These are phyloP conservation scores for Candida piceae DNA, from an alignment of 805 yeast genomes.

Conservation along the genomic window DNA sequence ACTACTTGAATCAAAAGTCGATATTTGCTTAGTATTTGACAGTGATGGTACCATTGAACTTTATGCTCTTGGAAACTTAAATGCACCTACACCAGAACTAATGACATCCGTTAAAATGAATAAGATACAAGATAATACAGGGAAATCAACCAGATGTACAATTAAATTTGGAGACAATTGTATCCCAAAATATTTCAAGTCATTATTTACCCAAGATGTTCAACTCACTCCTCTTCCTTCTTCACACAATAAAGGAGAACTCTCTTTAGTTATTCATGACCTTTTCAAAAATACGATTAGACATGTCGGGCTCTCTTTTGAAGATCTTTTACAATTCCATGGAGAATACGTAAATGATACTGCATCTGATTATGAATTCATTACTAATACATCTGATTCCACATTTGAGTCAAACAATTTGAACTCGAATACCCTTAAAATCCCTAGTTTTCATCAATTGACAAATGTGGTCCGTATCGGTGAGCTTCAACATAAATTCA, in stretches of 20 bases:
- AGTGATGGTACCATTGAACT: constrained; percentile 37
- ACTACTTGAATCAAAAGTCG: constrained; percentile 25
- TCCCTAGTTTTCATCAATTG: background rate
- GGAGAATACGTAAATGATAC: constrained; percentile 7
- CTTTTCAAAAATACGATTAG: constrained; percentile 30
- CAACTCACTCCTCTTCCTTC: constrained; percentile 8
- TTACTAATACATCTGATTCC: no score
- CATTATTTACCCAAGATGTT: constrained; percentile 23
- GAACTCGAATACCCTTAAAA: background rate
- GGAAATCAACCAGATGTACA: constrained; percentile 11
- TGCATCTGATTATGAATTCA: no score
- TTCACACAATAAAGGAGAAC: constrained; percentile 14
- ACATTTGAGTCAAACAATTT: no score
- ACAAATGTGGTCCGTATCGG: constrained; percentile 21
- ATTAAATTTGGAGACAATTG: constrained; percentile 24
- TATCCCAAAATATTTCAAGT: constrained; percentile 25
- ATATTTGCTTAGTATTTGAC: constrained; percentile 41
- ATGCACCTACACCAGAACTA: constrained; percentile 42
- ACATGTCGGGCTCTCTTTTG: constrained; percentile 29
- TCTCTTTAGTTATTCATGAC: constrained; percentile 45
- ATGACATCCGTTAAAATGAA: constrained; percentile 37
- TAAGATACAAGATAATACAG: constrained; percentile 12
- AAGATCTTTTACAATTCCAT: constrained; percentile 25
- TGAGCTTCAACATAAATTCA: constrained; percentile 49
- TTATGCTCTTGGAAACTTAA: constrained; percentile 46